phyloP scores from a whole-genome alignment of 495 filamentous ascomycete species.

The Penicillium odoratum region DNA sequence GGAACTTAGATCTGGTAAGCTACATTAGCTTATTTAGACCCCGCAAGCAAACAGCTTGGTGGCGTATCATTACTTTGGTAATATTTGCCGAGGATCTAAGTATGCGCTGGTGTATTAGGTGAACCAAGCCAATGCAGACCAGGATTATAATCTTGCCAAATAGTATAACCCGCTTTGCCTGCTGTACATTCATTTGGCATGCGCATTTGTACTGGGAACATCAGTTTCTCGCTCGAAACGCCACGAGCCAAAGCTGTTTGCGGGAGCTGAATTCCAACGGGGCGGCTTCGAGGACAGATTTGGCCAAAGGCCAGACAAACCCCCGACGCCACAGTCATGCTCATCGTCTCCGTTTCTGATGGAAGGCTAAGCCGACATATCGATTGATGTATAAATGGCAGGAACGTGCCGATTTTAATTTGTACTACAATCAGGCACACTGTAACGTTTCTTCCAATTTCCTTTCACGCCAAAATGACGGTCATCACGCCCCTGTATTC shows the following conservation, averaged over 20 bases:
- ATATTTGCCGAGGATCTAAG: not conserved
- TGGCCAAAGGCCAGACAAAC: not conserved
- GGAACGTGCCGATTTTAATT: not conserved
- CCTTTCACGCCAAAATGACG: conserved; percentile 15
- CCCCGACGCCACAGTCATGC: too few species aligned
- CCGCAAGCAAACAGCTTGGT: not conserved
- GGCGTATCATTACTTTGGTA: not conserved
- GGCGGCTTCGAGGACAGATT: not conserved
- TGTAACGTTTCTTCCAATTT: not conserved
- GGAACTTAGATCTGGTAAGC: not conserved
- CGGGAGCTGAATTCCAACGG: not conserved
- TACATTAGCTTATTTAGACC: not conserved
- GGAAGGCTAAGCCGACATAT: not conserved
- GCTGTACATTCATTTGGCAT: not conserved
- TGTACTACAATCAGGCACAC: not conserved
- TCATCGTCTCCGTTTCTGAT: not conserved
- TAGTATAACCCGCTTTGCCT: not conserved
- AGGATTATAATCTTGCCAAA: not conserved
- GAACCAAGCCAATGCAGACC: not conserved
- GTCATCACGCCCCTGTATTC: conserved; percentile 22
- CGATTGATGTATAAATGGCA: not conserved
- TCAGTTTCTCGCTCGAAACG: not conserved
- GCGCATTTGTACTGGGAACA: not conserved
- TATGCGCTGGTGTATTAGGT: not conserved
- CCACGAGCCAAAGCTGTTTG: not conserved